These are phyloP conservation scores for Trichosporon coremiiforme DNA, from an alignment of 1,284 basidiomycete species.

Conservation along the genomic window DNA sequence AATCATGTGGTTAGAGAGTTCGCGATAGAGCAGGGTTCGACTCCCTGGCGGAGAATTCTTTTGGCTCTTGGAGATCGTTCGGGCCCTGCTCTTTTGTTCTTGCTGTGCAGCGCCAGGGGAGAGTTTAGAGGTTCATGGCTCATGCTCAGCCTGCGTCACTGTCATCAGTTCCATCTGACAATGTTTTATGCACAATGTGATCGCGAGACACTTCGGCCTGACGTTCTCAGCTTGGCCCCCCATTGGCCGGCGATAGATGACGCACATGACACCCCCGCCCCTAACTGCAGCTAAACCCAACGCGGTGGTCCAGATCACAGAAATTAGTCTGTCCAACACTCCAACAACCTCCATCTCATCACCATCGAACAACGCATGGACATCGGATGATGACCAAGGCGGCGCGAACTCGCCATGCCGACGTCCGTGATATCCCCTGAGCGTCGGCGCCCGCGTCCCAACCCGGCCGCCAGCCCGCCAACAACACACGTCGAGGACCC, in stretches of 20 bases:
- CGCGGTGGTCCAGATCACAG: not conserved
- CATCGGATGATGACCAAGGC: not conserved
- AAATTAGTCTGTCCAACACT: not conserved
- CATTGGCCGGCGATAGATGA: not conserved
- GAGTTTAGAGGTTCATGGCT: no score
- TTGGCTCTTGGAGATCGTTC: not conserved
- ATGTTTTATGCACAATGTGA: not conserved
- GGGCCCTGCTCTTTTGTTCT: not conserved
- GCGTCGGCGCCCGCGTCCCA: not conserved
- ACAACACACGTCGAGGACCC: not conserved
- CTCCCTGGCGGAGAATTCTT: no score
- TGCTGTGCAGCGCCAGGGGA: not conserved
- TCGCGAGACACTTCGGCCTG: not conserved
- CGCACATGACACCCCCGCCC: not conserved
- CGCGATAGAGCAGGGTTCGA: slow-evolving; percentile 18
- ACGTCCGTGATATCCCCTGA: not conserved
- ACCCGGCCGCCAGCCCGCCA: not conserved
- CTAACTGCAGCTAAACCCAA: not conserved
- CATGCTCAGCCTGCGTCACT: no score
- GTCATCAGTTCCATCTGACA: no score
- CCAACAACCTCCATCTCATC: not conserved
- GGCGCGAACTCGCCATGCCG: not conserved
- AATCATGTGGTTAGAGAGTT: not conserved
- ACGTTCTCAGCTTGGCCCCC: not conserved
- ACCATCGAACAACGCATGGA: not conserved